Conservation (phyloP, 192 early-diverging fungal species). For the Dissophora ornata region DNA sequence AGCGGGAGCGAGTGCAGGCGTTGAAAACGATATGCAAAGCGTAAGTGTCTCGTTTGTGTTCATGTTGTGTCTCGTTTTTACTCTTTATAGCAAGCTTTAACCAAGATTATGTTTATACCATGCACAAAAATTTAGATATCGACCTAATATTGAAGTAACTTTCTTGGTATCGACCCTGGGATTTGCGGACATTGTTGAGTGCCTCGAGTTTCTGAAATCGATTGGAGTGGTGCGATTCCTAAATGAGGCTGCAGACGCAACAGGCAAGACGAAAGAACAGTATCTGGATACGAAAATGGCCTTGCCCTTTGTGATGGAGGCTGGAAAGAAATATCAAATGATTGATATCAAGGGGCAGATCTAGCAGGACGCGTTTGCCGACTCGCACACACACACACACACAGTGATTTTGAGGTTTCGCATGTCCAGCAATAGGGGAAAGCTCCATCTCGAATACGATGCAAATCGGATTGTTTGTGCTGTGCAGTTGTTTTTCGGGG, state of each 20-base stretch:
- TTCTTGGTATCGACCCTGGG: slow-evolving; percentile 77
- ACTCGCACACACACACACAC: too few species aligned
- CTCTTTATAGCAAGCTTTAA: too few species aligned
- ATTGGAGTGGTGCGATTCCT: slow-evolving; percentile 16
- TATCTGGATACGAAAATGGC: slow-evolving; percentile 72
- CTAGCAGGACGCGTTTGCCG: too few species aligned
- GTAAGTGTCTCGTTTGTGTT: slow-evolving; percentile 53
- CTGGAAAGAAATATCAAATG: slow-evolving; percentile 70
- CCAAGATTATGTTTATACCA: too few species aligned
- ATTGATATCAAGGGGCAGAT: slow-evolving; percentile 87
- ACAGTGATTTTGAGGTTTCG: too few species aligned
- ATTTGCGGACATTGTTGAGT: slow-evolving; percentile 62
- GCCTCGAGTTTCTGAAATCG: slow-evolving; percentile 62
- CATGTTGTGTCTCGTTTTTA: background rate
- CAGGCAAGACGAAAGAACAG: slow-evolving; percentile 34
- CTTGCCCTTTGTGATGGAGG: slow-evolving; percentile 58
- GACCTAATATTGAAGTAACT: slow-evolving; percentile 66
- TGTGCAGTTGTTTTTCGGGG: too few species aligned
- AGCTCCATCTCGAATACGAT: too few species aligned
- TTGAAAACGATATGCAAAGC: slow-evolving; percentile 82
- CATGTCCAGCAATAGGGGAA: too few species aligned
- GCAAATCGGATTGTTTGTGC: too few species aligned
- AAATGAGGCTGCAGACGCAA: slow-evolving; percentile 34
- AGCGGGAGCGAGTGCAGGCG: slow-evolving; percentile 85
- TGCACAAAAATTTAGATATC: too few species aligned